These are phyloP conservation scores for Acanthamoeba sp. DNA, from an alignment of 208 protist species.

Conservation along the genomic window DNA sequence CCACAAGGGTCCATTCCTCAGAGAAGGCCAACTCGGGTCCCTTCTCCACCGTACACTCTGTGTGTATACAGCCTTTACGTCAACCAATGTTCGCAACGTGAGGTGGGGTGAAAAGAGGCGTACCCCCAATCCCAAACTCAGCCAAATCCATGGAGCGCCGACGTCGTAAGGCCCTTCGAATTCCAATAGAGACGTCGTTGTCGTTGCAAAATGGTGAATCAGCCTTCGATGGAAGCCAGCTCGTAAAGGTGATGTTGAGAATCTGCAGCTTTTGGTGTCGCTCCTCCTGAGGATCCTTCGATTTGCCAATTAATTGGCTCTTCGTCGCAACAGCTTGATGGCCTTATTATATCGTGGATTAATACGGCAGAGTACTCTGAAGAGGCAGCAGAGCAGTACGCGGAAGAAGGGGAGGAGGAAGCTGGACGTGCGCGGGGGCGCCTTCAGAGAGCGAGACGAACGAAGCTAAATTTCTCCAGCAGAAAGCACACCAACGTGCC, in stretches of 20 bases:
- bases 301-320: neutral
- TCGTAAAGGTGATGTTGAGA: neutral
- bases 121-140: neutral
- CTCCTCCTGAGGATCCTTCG: neutral
- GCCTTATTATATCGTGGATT: no score
- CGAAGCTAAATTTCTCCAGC: neutral
- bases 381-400: neutral
- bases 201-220: no score
- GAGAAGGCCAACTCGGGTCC: slow-evolving; percentile 55
- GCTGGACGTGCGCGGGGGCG: neutral
- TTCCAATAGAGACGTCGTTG: neutral
- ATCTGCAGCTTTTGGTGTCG: neutral
- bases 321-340: no score
- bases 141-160: neutral
- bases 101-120: neutral
- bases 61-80: no score
- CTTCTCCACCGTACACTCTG: slow-evolving; percentile 71
- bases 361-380: neutral
- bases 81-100: no score
- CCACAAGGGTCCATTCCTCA: slow-evolving; percentile 75
- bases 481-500: neutral
- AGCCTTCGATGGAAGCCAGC: neutral
- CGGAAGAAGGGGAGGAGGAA: neutral
- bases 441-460: slow-evolving; percentile 23
- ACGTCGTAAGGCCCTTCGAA: neutral